Evolutionary conservation across 345 rosid genomes (phyloP).

Genomic region (Reutealis trisperma): DNA sequence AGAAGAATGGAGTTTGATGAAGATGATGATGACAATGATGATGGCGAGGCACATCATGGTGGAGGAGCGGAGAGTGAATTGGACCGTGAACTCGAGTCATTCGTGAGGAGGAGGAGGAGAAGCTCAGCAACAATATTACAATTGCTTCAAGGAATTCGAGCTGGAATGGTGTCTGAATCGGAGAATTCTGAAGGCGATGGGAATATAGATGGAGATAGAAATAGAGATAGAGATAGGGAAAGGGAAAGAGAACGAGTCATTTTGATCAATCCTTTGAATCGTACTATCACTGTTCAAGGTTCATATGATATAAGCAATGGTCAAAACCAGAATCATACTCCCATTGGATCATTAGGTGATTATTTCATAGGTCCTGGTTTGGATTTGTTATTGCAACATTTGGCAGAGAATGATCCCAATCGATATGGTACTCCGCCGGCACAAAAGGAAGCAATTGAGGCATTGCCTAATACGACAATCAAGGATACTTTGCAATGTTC

Average conservation of each 20-base stretch:
- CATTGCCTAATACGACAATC: slow-evolving; percentile 49
- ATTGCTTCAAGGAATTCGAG: slow-evolving; percentile 76
- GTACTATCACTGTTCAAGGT: slow-evolving; percentile 59
- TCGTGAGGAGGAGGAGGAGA: slow-evolving; percentile 61
- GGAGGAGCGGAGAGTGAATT: slow-evolving; percentile 52
- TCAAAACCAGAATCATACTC: slow-evolving; percentile 43
- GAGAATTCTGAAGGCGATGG: slow-evolving; percentile 48
- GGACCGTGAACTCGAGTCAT: slow-evolving; percentile 67
- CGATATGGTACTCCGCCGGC: slow-evolving; percentile 88
- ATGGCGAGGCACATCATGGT: slow-evolving; percentile 34
- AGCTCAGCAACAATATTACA: slow-evolving; percentile 71
- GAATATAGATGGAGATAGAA: slow-evolving; percentile 41
- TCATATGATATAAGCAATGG: slow-evolving; percentile 41
- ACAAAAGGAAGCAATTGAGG: slow-evolving; percentile 67
- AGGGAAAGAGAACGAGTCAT: slow-evolving; percentile 45
- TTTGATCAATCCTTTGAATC: slow-evolving; percentile 64
- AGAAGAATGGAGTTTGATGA: slow-evolving; percentile 56
- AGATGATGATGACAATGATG: slow-evolving; percentile 45
- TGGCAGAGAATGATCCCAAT: slow-evolving; percentile 74
- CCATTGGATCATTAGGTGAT: slow-evolving; percentile 63
- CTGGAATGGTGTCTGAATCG: slow-evolving; percentile 66
- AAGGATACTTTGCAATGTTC: slow-evolving; percentile 63
- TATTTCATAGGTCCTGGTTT: slow-evolving; percentile 84
- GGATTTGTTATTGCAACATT: slow-evolving; percentile 70
- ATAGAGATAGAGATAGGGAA: slow-evolving; percentile 40